These are phyloP conservation scores for Glycine tomentella DNA, from an alignment of 306 rosid species.

Conservation along the genomic window DNA sequence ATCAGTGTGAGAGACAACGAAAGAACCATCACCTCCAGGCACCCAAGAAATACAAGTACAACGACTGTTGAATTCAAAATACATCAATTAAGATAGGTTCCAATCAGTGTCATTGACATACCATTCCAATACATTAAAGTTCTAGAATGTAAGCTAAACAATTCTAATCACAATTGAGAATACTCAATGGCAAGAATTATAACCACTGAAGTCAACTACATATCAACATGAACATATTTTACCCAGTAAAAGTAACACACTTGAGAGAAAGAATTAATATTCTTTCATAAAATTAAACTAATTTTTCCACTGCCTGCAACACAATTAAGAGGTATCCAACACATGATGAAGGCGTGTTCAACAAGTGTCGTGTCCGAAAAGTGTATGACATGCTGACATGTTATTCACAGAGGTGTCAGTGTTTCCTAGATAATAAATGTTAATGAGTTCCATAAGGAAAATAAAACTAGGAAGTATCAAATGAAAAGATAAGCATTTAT, in stretches of 20 bases:
- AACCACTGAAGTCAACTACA: conserved; percentile 29
- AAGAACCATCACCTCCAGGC: conserved; percentile 90
- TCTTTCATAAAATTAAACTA: conserved; percentile 7
- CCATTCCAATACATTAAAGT: conserved; percentile 39
- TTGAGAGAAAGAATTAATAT: not conserved
- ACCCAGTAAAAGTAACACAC: not conserved
- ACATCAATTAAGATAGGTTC: conserved; percentile 47
- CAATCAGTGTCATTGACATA: conserved; percentile 22
- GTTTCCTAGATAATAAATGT: not conserved
- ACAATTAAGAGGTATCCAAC: too few relatives aligned
- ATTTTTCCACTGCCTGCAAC: not conserved
- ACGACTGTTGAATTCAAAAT: conserved; percentile 74
- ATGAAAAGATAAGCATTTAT: not conserved
- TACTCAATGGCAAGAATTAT: conserved; percentile 28
- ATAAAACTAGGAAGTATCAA: not conserved
- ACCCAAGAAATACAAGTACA: conserved; percentile 93
- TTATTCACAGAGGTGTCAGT: too few relatives aligned
- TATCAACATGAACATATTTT: too few relatives aligned
- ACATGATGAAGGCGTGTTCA: too few relatives aligned
- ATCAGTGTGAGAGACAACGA: conserved; percentile 92
- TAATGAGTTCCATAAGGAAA: not conserved
- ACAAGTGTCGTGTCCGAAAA: too few relatives aligned
- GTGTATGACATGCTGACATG: too few relatives aligned
- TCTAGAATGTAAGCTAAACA: conserved; percentile 4
- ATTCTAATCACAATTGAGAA: conserved; percentile 32